These are phyloP conservation scores for Candida freyschussii DNA, from an alignment of 1,139 yeast genomes.

Conservation along the genomic window DNA sequence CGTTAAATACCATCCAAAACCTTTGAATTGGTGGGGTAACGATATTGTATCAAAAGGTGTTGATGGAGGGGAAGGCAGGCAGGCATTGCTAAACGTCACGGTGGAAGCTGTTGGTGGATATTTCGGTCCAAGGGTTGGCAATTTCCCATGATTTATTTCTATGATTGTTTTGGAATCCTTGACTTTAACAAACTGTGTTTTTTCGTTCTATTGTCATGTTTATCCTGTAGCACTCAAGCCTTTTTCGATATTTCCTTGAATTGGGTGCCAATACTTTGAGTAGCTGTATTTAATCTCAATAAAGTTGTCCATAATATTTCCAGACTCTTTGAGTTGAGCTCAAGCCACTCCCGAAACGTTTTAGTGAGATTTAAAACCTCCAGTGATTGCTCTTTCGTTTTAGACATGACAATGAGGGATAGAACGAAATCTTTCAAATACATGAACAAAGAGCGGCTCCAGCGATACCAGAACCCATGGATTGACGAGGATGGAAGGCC, in stretches of 20 bases:
- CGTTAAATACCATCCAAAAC: slow-evolving; percentile 40
- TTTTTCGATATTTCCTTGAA: slow-evolving; percentile 6
- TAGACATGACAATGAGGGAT: slow-evolving; percentile 6
- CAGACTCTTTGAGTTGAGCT: slow-evolving; percentile 7
- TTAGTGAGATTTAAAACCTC: slow-evolving; percentile 9
- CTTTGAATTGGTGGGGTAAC: slow-evolving; percentile 59
- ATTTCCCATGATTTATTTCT: too few species aligned
- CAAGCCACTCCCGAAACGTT: slow-evolving; percentile 13
- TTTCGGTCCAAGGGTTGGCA: slow-evolving; percentile 41
- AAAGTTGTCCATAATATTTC: slow-evolving; percentile 12
- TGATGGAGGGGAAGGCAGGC: slow-evolving; percentile 38
- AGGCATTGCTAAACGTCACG: slow-evolving; percentile 21
- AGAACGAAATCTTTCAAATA: slow-evolving; percentile 11
- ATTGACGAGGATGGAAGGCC: slow-evolving; percentile 2
- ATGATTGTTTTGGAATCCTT: too few species aligned
- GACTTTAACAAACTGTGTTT: too few species aligned
- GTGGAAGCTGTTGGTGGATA: slow-evolving; percentile 36
- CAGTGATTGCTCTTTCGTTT: slow-evolving; percentile 7
- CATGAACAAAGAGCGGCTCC: slow-evolving; percentile 12
- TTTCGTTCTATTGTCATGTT: too few species aligned
- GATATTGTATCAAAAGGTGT: slow-evolving; percentile 37
- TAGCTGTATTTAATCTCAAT: slow-evolving; percentile 12
- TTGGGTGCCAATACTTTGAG: slow-evolving; percentile 14
- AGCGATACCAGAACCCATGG: slow-evolving; percentile 12
- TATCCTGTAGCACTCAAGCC: slow-evolving; percentile 1